Percentiles rank a stretch among this genome's conserved stretches.
phyloP scores from a whole-genome alignment of 768 basidiomycete genomes.

The Boletus sp. region DNA sequence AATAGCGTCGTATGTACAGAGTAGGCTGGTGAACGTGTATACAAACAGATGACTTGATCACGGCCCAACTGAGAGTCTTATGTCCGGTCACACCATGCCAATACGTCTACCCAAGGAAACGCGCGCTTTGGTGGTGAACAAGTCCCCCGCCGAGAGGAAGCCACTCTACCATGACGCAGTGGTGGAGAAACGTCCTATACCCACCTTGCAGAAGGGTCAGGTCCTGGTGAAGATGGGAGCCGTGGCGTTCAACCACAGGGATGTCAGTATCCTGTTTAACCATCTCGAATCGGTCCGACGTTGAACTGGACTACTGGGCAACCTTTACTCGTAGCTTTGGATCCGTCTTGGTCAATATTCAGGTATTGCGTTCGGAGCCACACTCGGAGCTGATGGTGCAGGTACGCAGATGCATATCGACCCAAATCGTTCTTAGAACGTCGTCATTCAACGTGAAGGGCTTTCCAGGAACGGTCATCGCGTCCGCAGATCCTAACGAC shows the following conservation, averaged over 20 bases:
- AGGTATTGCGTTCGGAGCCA: constrained; percentile 51
- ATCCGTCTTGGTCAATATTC: constrained; percentile 69
- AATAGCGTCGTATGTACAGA: background rate
- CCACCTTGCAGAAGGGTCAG: constrained; percentile 50
- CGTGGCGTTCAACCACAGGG: constrained; percentile 75
- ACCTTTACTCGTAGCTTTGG: constrained; percentile 55
- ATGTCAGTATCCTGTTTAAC: constrained; percentile 38
- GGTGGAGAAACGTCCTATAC: constrained; percentile 49
- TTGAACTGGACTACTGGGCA: background rate
- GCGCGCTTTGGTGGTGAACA: constrained; percentile 46
- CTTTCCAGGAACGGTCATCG: constrained; percentile 57
- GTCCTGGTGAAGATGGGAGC: constrained; percentile 66
- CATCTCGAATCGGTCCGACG: background rate
- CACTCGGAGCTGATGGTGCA: constrained; percentile 72
- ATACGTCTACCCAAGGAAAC: constrained; percentile 40
- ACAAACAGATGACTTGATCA: background rate
- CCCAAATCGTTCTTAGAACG: background rate
- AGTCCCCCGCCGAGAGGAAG: constrained; percentile 36
- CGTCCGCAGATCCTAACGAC: constrained; percentile 51
- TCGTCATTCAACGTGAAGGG: background rate
- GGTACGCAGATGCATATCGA: constrained; percentile 38
- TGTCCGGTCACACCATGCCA: background rate
- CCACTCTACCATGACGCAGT: constrained; percentile 56
- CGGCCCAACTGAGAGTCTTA: background rate
- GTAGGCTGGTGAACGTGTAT: background rate